Percentiles rank a stretch among this genome's conserved stretches.
phyloP scores from a whole-genome alignment of 75 land plant genomes.

The Azolla pinnata region DNA sequence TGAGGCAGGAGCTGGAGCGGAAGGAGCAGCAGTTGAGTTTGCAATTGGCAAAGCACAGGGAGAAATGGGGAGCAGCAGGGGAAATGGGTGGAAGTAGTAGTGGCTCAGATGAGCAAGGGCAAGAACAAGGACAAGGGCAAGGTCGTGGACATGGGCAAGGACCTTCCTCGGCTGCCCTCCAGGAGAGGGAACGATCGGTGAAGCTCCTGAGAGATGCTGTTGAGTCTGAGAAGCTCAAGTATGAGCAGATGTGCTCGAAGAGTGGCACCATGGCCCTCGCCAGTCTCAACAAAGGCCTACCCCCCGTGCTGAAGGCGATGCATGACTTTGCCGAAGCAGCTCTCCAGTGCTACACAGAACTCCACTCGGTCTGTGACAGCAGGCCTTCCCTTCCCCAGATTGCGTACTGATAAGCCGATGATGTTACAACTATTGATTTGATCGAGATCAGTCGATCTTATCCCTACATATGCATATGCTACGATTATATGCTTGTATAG shows the following conservation, averaged over 20 bases:
- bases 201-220: conserved; percentile 36
- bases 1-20: conserved; percentile 61
- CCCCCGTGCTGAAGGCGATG: conserved; percentile 72
- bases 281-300: conserved; percentile 75
- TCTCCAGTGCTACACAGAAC: conserved; percentile 10
- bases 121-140: not conserved
- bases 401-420: no score
- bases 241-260: conserved; percentile 41
- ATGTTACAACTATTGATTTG: no score
- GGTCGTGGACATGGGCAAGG: not conserved
- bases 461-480: no score
- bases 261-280: conserved; percentile 67
- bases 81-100: no score
- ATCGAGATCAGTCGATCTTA: no score
- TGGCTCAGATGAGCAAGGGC: not conserved
- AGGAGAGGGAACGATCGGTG: conserved; percentile 40
- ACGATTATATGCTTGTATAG: no score
- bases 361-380: no score
- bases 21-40: conserved; percentile 29
- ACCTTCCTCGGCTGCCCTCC: not conserved
- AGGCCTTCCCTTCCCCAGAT: no score
- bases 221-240: conserved; percentile 52
- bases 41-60: conserved; percentile 29
- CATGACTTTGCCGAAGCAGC: conserved; percentile 54
- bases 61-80: not conserved